These are phyloP conservation scores for Delphinella strobiligena DNA, from an alignment of 2,329 filamentous ascomycete species.

Conservation along the genomic window DNA sequence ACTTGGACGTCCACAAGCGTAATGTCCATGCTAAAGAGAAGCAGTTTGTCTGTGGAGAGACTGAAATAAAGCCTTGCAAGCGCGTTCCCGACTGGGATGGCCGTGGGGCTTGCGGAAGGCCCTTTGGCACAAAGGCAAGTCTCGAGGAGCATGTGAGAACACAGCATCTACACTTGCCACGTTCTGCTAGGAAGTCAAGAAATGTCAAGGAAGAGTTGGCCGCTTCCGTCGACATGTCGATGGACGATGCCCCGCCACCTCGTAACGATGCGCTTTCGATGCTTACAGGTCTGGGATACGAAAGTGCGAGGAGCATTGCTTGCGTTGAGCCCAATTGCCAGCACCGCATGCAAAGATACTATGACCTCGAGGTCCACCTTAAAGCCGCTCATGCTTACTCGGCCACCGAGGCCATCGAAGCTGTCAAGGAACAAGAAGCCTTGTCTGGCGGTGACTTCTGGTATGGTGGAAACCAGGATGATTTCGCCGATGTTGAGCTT, in stretches of 20 bases:
- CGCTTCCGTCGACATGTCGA: conserved; percentile 18
- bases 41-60: conserved; percentile 66
- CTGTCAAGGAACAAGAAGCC: conserved; percentile 24
- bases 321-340: conserved; percentile 41
- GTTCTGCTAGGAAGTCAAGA: conserved; percentile 25
- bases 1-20: conserved; percentile 67
- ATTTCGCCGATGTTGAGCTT: conserved; percentile 24
- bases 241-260: conserved; percentile 2
- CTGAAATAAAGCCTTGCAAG: conserved; percentile 47
- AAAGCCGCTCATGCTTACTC: conserved; percentile 28
- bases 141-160: conserved; percentile 78
- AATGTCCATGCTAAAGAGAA: conserved; percentile 61
- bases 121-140: conserved; percentile 64
- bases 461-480: conserved; percentile 25
- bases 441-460: conserved; percentile 32
- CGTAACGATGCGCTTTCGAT: conserved; percentile 15
- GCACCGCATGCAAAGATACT: conserved; percentile 44
- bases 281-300: conserved; percentile 47
- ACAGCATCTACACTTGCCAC: conserved; percentile 55
- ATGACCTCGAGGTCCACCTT: conserved; percentile 47
- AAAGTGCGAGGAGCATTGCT: conserved; percentile 35
- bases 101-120: conserved; percentile 58
- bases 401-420: conserved; percentile 25
- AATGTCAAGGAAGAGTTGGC: conserved; percentile 26
- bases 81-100: conserved; percentile 51